Percentiles rank a stretch among this genome's conserved stretches.
Evolutionary conservation across 148 eudicot genomes (phyloP).

Genomic region (Simmondsia chinensis): DNA sequence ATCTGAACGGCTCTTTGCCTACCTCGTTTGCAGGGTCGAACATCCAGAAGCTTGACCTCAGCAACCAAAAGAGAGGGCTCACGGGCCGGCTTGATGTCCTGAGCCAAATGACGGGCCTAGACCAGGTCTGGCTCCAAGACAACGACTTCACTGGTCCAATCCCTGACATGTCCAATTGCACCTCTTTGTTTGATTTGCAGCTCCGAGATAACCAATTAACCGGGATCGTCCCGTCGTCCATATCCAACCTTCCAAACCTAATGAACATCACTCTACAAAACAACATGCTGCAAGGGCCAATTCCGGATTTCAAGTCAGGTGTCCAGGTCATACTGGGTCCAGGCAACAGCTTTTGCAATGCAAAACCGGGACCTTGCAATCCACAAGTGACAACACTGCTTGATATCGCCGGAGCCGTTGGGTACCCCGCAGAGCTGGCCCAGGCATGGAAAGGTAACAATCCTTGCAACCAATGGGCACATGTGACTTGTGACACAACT

Average conservation of each 20-base stretch:
- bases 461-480: slow-evolving; percentile 28
- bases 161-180: slow-evolving; percentile 23
- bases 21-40: slow-evolving; percentile 27
- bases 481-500: slow-evolving; percentile 25
- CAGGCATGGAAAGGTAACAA: slow-evolving; percentile 30
- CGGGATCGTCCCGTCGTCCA: slow-evolving; percentile 24
- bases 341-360: slow-evolving; percentile 20
- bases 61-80: slow-evolving; percentile 44
- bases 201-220: slow-evolving; percentile 31
- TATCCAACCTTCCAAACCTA: slow-evolving; percentile 15
- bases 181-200: slow-evolving; percentile 23
- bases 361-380: slow-evolving; percentile 26
- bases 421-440: slow-evolving; percentile 21
- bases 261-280: slow-evolving; percentile 25
- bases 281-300: slow-evolving; percentile 29
- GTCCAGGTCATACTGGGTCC: slow-evolving; percentile 15
- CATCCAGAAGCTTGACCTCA: slow-evolving; percentile 45
- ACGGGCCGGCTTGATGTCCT: slow-evolving; percentile 46
- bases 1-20: slow-evolving; percentile 53
- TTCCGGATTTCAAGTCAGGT: slow-evolving; percentile 13
- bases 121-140: slow-evolving; percentile 29
- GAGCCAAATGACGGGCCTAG: slow-evolving; percentile 26
- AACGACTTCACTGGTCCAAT: slow-evolving; percentile 23
- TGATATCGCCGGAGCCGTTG: slow-evolving; percentile 12
- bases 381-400: slow-evolving; percentile 21